These are phyloP conservation scores for Raffaelea ambrosiae DNA, from an alignment of 2,329 filamentous ascomycete genomes.

Conservation along the genomic window DNA sequence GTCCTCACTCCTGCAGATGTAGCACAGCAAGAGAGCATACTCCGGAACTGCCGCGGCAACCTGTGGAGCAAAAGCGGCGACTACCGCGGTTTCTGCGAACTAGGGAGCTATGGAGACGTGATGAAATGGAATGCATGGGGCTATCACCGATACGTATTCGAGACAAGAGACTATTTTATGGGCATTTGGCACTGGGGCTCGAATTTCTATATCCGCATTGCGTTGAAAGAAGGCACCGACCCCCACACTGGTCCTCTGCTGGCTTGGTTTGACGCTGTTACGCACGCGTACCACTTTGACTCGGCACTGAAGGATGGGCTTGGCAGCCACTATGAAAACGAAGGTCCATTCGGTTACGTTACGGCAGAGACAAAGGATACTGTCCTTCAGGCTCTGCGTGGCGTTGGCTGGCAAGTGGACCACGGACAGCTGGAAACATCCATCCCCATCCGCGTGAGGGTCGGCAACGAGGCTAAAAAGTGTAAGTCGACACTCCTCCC, in stretches of 20 bases:
- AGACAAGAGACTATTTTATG: constrained; percentile 50
- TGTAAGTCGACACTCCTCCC: constrained; percentile 15
- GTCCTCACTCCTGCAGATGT: constrained; percentile 59
- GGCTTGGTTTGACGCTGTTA: constrained; percentile 32
- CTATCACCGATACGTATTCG: constrained; percentile 25
- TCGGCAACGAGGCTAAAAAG: constrained; percentile 20
- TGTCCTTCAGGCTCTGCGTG: constrained; percentile 27
- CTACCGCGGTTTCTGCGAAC: constrained; percentile 23
- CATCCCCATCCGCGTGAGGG: constrained; percentile 34
- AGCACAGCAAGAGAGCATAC: constrained; percentile 53
- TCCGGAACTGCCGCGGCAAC: constrained; percentile 44
- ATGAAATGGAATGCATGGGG: constrained; percentile 21
- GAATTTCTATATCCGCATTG: constrained; percentile 40
- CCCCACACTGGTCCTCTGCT: constrained; percentile 19
- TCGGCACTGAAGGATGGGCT: constrained; percentile 26
- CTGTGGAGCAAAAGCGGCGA: constrained; percentile 29
- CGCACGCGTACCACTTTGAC: constrained; percentile 29
- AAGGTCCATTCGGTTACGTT: constrained; percentile 34
- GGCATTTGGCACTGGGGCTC: constrained; percentile 39
- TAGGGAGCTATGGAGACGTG: constrained; percentile 32
- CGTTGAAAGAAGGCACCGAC: constrained; percentile 51
- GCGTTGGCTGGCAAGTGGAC: constrained; percentile 58
- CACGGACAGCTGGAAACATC: constrained; percentile 58
- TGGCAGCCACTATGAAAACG: constrained; percentile 26
- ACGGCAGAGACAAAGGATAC: constrained; percentile 24